These are phyloP conservation scores for Endoconidiophora laricicola DNA, from an alignment of 2,329 filamentous ascomycete genomes.

Conservation along the genomic window DNA sequence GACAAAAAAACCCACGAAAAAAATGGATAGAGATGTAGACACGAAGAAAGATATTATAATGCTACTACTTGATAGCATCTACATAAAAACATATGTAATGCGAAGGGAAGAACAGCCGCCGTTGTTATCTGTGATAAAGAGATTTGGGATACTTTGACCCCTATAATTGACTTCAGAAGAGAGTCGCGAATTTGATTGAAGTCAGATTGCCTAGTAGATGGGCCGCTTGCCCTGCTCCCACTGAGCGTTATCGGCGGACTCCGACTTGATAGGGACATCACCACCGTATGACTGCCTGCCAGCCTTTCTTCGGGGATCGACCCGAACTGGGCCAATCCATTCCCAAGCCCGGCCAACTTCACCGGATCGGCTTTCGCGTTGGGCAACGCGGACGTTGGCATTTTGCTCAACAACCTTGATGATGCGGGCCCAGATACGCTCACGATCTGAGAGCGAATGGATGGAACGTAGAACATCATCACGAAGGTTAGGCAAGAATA, in stretches of 20 bases:
- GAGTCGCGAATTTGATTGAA: background rate
- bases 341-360: constrained; percentile 53
- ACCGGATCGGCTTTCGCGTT: constrained; percentile 51
- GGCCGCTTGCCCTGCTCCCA: constrained; percentile 26
- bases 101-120: constrained; percentile 3
- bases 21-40: no score
- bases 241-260: constrained; percentile 16
- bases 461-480: constrained; percentile 79
- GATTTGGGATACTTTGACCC: background rate
- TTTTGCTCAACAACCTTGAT: constrained; percentile 79
- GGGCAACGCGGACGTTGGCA: constrained; percentile 64
- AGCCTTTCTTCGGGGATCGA: constrained; percentile 21
- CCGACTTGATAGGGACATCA: constrained; percentile 22
- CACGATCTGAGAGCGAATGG: constrained; percentile 58
- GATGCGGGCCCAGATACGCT: constrained; percentile 72
- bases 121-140: background rate
- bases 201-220: constrained; percentile 21
- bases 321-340: constrained; percentile 45
- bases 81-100: constrained; percentile 2
- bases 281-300: constrained; percentile 34
- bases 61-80: constrained; percentile 3
- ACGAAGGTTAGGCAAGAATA: constrained; percentile 75
- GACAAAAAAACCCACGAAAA: no score
- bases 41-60: background rate
- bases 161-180: no score